These are phyloP conservation scores for Cutaneotrichosporon cyanovorans DNA, from an alignment of 1,284 basidiomycete genomes.

Conservation along the genomic window DNA sequence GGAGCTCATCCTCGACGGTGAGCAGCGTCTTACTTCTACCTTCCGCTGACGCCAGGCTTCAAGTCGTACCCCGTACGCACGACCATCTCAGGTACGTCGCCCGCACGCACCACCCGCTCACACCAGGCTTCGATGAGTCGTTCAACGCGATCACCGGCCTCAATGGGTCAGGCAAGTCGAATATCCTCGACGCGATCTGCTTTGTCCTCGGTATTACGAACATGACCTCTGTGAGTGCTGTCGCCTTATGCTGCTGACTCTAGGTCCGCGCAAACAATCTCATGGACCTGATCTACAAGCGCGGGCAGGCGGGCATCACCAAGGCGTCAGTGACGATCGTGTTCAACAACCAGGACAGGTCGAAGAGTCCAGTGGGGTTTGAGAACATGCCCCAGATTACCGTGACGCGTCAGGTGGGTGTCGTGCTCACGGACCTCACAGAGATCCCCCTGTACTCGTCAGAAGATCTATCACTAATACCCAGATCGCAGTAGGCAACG, in stretches of 20 bases:
- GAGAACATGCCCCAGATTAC: slow-evolving; percentile 84
- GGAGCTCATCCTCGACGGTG: slow-evolving; percentile 70
- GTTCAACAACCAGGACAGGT: slow-evolving; percentile 94
- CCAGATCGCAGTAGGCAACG: slow-evolving; percentile 84
- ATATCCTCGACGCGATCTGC: slow-evolving; percentile 94
- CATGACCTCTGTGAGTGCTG: slow-evolving; percentile 62
- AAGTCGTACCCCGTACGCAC: slow-evolving; percentile 96
- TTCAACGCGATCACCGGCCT: slow-evolving; percentile 98
- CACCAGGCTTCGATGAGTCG: slow-evolving; percentile 77
- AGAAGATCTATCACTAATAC: background rate
- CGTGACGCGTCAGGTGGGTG: slow-evolving; percentile 81
- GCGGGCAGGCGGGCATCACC: slow-evolving; percentile 89
- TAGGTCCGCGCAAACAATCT: slow-evolving; percentile 94
- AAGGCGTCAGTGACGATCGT: slow-evolving; percentile 98
- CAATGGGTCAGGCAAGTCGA: slow-evolving; percentile 86
- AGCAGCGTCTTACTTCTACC: background rate
- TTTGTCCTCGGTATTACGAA: slow-evolving; percentile 96
- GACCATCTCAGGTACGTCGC: slow-evolving; percentile 62
- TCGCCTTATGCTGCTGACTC: background rate
- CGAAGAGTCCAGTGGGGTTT: slow-evolving; percentile 77
- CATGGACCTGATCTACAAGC: slow-evolving; percentile 75
- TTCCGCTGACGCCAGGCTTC: slow-evolving; percentile 56
- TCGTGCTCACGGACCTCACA: too few relatives aligned
- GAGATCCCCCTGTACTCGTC: slow-evolving; percentile 1
- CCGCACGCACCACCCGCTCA: slow-evolving; percentile 3